Base-by-base conservation (phyloP, 2,329 filamentous ascomycete species). In the Ophiostoma populinum region DNA sequence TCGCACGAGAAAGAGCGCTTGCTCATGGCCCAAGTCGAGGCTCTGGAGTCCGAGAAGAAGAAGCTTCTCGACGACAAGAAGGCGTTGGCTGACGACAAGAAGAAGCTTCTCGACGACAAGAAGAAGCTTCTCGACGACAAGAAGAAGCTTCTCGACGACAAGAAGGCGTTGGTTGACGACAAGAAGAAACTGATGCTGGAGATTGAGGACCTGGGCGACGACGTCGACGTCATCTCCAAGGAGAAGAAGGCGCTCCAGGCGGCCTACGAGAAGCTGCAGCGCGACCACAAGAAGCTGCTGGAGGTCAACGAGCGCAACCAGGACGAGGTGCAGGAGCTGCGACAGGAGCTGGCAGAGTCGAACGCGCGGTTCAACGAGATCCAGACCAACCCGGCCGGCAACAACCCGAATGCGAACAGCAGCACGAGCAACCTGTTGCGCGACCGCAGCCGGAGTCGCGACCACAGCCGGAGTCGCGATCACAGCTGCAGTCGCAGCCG, bases 321-420 rank as follows among this genome's bases (percentile, higher is more conserved):
- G 24, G 24, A 31, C 29, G 16, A 31, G 29, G 35, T 40, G 26
- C 34, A 42, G 17, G 35, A 40, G 16, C 44, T 47, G 27, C 36
- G 42, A 20, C 42, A 43, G 35, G 43, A 47, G n/a, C 22, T 43
- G 24, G 35, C 38, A 7, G 34, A 45, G 30, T 20, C 30, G 36
- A 51, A 49, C 40, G 42, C 45, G 34, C 41, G 39, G 15, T 35
- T 36, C 16, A 28, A 41, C 41, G 36, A 47, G 43, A 25, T 46
- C 42, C 43, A 46, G 43, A 37, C 41, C 35, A 38, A 37, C 35
- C 8, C 31, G 36, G 10, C 34, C 38, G n/a, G 46, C 21, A 7
- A 37, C 40, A 38, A n/a, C n/a, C 38, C 41, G 35, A 38, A 37
- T 36, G 10, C 31, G 36, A 9, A 34, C 38, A 12, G 46, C 21